Percentiles rank a stretch among this genome's conserved stretches.
phyloP scores from a whole-genome alignment of 2,329 filamentous ascomycete species.

The Beauveria sp. region DNA sequence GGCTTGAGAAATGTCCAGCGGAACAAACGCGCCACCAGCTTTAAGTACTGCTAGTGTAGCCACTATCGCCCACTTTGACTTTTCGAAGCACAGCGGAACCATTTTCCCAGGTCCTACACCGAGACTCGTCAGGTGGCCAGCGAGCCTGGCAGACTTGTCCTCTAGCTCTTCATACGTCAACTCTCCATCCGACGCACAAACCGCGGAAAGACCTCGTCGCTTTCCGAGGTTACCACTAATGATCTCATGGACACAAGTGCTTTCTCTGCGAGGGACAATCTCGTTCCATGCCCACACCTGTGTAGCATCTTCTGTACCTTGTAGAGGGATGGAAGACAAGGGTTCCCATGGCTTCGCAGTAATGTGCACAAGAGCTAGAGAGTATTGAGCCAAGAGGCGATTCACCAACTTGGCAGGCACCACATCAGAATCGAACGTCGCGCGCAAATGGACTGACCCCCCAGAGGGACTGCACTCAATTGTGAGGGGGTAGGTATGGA shows the following conservation, averaged over 20 bases:
- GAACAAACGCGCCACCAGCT: slow-evolving; percentile 37
- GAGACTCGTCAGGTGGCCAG: neutral
- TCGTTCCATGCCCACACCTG: neutral
- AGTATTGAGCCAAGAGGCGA: neutral
- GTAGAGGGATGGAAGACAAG: neutral
- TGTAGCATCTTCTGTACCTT: neutral
- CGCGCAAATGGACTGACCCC: neutral
- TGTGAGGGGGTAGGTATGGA: neutral
- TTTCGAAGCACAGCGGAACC: slow-evolving; percentile 22
- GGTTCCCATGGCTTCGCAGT: neutral
- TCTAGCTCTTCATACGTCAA: slow-evolving; percentile 28
- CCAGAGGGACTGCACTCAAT: neutral
- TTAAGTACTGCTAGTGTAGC: slow-evolving; percentile 32
- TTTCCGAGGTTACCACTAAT: neutral
- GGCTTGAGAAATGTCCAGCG: slow-evolving; percentile 19
- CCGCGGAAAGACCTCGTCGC: slow-evolving; percentile 20
- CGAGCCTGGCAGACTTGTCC: neutral
- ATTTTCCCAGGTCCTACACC: slow-evolving; percentile 21
- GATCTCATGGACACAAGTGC: neutral
- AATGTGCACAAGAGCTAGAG: neutral
- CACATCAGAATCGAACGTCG: neutral
- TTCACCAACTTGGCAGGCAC: neutral
- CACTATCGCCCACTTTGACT: slow-evolving; percentile 22
- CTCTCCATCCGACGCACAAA: slow-evolving; percentile 38
- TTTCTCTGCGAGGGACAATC: neutral